Percentiles rank a stretch among this genome's conserved stretches.
Conservation (phyloP, 331 rosid species). For the Acacia concinna region DNA sequence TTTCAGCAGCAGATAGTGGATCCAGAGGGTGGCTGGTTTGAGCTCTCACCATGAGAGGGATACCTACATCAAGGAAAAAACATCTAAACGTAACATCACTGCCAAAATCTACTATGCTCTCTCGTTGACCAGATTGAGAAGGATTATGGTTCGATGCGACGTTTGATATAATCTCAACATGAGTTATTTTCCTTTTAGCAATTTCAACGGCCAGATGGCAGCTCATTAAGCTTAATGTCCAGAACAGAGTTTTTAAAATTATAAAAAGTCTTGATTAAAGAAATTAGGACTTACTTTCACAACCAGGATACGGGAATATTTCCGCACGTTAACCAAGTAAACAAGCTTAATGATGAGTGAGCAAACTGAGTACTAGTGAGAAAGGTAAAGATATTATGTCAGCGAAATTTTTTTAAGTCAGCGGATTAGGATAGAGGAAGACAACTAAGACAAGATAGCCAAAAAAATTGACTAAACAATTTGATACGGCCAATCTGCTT, state of each 20-base stretch:
- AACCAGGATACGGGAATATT: not conserved
- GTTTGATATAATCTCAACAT: not conserved
- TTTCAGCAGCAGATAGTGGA: conserved; percentile 91
- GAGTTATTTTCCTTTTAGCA: not conserved
- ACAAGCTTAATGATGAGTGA: not conserved
- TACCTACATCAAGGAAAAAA: conserved; percentile 47
- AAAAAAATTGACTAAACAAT: conserved; percentile 29
- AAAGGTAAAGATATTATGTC: not conserved
- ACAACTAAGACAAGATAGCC: conserved; percentile 20
- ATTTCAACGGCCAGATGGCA: not conserved
- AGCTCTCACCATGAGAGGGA: conserved; percentile 74
- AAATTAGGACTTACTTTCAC: not conserved
- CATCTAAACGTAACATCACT: not conserved
- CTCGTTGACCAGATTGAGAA: not conserved
- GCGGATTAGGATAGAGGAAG: conserved; percentile 26
- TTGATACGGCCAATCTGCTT: conserved; percentile 22
- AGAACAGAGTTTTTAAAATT: not conserved
- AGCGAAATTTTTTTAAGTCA: not conserved
- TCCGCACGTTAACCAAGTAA: not conserved
- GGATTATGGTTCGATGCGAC: not conserved
- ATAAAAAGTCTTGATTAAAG: not conserved
- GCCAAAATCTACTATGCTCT: not conserved
- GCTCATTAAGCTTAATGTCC: conserved; percentile 15
- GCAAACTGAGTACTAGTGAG: not conserved
- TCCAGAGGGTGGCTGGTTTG: conserved; percentile 92